Percentiles rank a stretch among this genome's conserved stretches.
These are phyloP conservation scores for Coleophoma eucalyptorum DNA, from an alignment of 2,329 filamentous ascomycete genomes.

Conservation along the genomic window DNA sequence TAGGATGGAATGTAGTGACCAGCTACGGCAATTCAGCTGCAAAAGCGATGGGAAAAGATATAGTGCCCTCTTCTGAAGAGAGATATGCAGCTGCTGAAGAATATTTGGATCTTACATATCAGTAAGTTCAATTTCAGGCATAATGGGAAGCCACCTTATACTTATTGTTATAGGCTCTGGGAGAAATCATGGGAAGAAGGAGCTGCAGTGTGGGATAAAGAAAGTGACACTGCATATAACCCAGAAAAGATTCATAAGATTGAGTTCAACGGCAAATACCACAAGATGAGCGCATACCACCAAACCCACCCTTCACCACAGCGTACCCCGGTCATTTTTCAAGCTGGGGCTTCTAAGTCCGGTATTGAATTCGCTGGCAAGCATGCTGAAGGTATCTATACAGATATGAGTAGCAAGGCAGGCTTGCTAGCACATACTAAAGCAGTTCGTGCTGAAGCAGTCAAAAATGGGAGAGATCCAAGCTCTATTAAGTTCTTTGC, in stretches of 20 bases:
- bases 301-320: constrained; percentile 63
- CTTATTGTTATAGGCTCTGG: too few relatives aligned
- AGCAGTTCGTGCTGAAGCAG: constrained; percentile 55
- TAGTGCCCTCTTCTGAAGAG: constrained; percentile 59
- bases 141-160: too few relatives aligned
- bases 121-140: constrained; percentile 22
- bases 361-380: constrained; percentile 62
- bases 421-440: constrained; percentile 57
- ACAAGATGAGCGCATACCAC: constrained; percentile 46
- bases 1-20: constrained; percentile 50
- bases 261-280: constrained; percentile 59
- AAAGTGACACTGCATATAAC: constrained; percentile 46
- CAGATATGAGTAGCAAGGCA: too few relatives aligned
- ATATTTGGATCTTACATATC: constrained; percentile 61
- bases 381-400: constrained; percentile 63
- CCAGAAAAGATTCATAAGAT: constrained; percentile 52
- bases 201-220: constrained; percentile 39
- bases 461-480: constrained; percentile 50
- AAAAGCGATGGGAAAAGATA: constrained; percentile 47
- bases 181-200: too few relatives aligned
- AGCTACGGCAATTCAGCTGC: constrained; percentile 63
- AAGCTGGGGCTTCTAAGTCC: constrained; percentile 62
- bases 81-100: constrained; percentile 61
- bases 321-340: constrained; percentile 62
- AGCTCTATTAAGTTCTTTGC: constrained; percentile 62